These are phyloP conservation scores for Coemansia sp. DNA, from an alignment of 192 early-diverging fungal genomes.

Conservation along the genomic window DNA sequence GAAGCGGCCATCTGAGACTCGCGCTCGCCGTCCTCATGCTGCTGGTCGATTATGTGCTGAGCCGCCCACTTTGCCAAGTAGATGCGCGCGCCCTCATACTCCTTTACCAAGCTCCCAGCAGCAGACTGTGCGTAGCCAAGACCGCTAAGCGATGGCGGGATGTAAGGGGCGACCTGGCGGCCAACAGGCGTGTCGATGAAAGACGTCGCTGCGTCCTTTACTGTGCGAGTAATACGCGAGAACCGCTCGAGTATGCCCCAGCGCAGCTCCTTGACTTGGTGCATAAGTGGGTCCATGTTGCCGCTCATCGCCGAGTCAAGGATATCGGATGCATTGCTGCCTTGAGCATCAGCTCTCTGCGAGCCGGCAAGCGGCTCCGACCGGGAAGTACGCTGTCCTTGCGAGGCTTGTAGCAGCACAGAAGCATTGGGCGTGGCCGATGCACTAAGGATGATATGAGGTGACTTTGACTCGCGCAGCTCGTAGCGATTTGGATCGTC, in stretches of 20 bases:
- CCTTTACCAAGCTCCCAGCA: conserved; percentile 65
- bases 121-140: conserved; percentile 60
- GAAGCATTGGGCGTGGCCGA: conserved; percentile 38
- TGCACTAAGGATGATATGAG: conserved; percentile 44
- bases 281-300: conserved; percentile 53
- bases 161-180: conserved; percentile 53
- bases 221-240: conserved; percentile 73
- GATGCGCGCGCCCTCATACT: conserved; percentile 77
- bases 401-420: conserved; percentile 22
- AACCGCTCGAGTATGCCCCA: conserved; percentile 80
- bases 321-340: conserved; percentile 12
- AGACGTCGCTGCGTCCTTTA: conserved; percentile 66
- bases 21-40: conserved; percentile 52
- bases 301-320: conserved; percentile 44
- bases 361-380: conserved; percentile 4
- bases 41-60: conserved; percentile 55
- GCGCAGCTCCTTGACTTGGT: conserved; percentile 66
- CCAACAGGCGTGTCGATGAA: conserved; percentile 57
- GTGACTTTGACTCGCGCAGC: conserved; percentile 38
- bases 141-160: conserved; percentile 58
- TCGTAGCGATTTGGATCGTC: conserved; percentile 48
- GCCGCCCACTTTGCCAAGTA: conserved; percentile 83
- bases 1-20: conserved; percentile 30
- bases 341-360: conserved; percentile 18
- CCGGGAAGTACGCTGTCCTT: conserved; percentile 3